Conservation (phyloP, 306 rosid species). For the Inga oerstediana region DNA sequence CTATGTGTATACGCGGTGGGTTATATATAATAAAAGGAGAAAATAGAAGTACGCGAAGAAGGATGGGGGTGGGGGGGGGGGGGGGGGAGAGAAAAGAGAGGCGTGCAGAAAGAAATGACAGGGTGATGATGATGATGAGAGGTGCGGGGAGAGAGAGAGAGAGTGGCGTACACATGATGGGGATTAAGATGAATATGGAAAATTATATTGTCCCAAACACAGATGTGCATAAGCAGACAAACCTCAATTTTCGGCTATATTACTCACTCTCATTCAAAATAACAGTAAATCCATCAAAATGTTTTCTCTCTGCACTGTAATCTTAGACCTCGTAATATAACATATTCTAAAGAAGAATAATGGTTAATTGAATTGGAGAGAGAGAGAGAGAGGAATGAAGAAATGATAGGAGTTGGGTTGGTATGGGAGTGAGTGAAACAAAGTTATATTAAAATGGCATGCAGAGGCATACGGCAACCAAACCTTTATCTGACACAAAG, state of each 20-base stretch:
- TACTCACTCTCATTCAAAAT: not conserved
- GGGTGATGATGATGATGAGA: conserved; percentile 34
- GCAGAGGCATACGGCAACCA: conserved; percentile 5
- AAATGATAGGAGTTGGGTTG: conserved; percentile 5
- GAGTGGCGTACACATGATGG: conserved; percentile 33
- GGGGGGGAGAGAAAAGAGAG: not conserved
- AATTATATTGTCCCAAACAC: not conserved
- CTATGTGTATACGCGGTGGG: not conserved
- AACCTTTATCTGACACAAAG: conserved; percentile 27
- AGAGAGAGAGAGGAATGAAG: not conserved
- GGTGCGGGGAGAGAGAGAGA: conserved; percentile 42
- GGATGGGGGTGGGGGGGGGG: not conserved
- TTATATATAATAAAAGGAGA: not conserved
- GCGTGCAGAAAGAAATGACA: conserved; percentile 49
- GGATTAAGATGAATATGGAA: not conserved
- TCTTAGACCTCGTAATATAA: not conserved
- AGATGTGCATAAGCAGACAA: conserved; percentile 7
- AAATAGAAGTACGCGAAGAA: not conserved
- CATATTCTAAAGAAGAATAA: not conserved
- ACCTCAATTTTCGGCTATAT: not conserved
- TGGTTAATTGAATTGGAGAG: not conserved
- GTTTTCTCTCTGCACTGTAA: not conserved
- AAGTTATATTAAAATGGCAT: conserved; percentile 16
- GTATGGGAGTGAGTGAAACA: conserved; percentile 37
- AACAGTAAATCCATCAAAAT: not conserved